A percentile compares a stretch with the other conserved stretches of the same genome.
Evolutionary conservation across 257 asterid genomes (phyloP).

Genomic region (Salvia splendens): DNA sequence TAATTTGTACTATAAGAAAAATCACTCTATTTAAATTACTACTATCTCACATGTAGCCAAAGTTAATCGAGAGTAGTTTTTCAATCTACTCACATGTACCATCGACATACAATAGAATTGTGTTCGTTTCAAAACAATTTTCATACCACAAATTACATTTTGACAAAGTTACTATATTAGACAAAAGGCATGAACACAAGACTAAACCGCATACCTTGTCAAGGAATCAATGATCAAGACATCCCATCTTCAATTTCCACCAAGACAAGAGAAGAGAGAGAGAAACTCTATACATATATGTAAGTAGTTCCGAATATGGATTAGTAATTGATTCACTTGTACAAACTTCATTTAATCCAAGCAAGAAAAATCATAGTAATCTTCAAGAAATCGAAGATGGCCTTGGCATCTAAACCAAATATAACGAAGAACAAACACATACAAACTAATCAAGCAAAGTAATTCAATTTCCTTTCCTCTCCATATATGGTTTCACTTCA

Average conservation of each 20-base stretch:
- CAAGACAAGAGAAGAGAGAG: no score
- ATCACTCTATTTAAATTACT: no score
- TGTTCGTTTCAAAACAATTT: not conserved
- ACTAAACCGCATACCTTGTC: not conserved
- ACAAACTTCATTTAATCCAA: constrained; percentile 36
- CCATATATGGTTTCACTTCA: constrained; percentile 25
- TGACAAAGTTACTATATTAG: no score
- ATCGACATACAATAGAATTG: constrained; percentile 6
- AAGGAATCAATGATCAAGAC: not conserved
- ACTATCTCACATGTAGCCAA: not conserved
- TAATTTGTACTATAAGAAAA: not conserved
- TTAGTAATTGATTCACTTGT: constrained; percentile 23
- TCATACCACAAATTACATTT: not conserved
- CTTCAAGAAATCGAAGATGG: constrained; percentile 26
- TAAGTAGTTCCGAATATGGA: not conserved
- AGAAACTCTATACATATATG: not conserved
- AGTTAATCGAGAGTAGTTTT: not conserved
- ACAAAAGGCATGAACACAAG: not conserved
- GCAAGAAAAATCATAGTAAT: constrained; percentile 12
- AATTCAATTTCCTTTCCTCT: not conserved
- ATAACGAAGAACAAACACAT: constrained; percentile 24
- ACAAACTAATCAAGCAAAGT: constrained; percentile 25
- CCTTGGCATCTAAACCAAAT: constrained; percentile 15
- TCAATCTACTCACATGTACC: constrained; percentile 10
- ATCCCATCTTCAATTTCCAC: not conserved